Base-by-base conservation (phyloP, 306 rosid genomes). In the Cucurbita maxima region DNA sequence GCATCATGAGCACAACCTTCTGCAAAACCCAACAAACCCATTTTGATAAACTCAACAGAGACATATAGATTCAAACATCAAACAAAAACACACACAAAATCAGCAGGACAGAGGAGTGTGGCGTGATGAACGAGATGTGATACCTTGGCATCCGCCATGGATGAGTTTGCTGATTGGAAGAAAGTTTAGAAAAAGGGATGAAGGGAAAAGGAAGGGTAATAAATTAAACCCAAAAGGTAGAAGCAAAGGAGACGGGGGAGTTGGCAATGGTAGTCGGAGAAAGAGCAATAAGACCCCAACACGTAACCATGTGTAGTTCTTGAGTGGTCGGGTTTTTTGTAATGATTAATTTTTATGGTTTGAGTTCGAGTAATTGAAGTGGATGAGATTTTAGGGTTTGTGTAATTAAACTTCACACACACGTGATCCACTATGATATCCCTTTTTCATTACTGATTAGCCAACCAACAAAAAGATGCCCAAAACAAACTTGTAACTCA, bases 1-100 rank as follows among this genome's bases (percentile, higher is more conserved):
- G 86, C 73, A 77, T 76, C 98, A 90, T 90, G 55, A 11, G 1
- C 5, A 87, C 82, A 25, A 67, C 84, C 88, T 90, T 76, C 71
- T 75, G 47, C 56, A 13, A 36, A 22, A 7, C 67, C 41, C 14
- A 30, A 30, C 0, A 18, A 37, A 18, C 4, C 15, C 15, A 78
- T 30, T 30, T 30, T 30, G 34, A 30, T 30, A 30, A 30, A 30
- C 34, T 30, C 4, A 71, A 71, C 75, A 51, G 58, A 30, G 20
- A 25, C 8, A 30, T 4, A 5, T 25, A 45, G 4, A 68, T 8
- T 22, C 2, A 69, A 47, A 7, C 36, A 11, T 10, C 19, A 15
- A 36, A 8, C 3, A 64, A 19, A 10, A 53, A 51, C 22, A 8
- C 3, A 71, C 34, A 48, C 38, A 8, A 36, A 51, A 71, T 50